These are phyloP conservation scores for Botryosphaeria agaves DNA, from an alignment of 2,329 filamentous ascomycete genomes.

Conservation along the genomic window DNA sequence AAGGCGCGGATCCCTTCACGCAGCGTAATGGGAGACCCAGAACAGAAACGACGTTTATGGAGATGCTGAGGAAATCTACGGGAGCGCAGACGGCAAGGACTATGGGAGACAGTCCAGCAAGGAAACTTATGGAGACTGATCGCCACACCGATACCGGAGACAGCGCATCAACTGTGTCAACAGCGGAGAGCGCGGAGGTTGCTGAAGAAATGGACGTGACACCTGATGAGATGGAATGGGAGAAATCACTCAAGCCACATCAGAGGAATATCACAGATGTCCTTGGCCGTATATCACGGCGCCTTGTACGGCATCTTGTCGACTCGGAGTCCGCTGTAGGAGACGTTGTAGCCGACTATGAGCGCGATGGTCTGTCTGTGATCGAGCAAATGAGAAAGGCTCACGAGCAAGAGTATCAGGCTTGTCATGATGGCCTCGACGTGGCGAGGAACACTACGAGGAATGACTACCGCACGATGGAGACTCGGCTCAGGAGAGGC, in stretches of 20 bases:
- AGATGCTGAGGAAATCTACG: too few relatives aligned
- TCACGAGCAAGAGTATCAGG: slow-evolving; percentile 20
- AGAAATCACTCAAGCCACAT: slow-evolving; percentile 18
- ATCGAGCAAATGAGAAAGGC: slow-evolving; percentile 23
- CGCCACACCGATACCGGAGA: too few relatives aligned
- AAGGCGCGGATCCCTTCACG: too few relatives aligned
- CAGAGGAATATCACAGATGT: slow-evolving; percentile 20
- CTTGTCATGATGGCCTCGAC: slow-evolving; percentile 8
- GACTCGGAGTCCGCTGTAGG: slow-evolving; percentile 26
- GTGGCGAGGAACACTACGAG: slow-evolving; percentile 10
- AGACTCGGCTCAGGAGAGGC: slow-evolving; percentile 5
- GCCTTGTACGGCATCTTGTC: slow-evolving; percentile 26
- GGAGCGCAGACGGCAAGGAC: too few relatives aligned
- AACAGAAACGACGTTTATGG: too few relatives aligned
- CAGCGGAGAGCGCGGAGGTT: too few relatives aligned
- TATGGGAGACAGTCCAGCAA: too few relatives aligned
- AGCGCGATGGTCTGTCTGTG: slow-evolving; percentile 23
- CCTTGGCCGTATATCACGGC: slow-evolving; percentile 22
- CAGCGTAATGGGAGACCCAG: too few relatives aligned
- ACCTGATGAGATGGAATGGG: slow-evolving; percentile 19
- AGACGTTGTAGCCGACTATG: slow-evolving; percentile 26
- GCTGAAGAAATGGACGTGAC: too few relatives aligned
- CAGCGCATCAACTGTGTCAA: too few relatives aligned
- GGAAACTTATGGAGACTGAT: too few relatives aligned
- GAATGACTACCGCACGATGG: slow-evolving; percentile 5